These are phyloP conservation scores for Nannizziopsis barbatae DNA, from an alignment of 2,329 filamentous ascomycete species.

Conservation along the genomic window DNA sequence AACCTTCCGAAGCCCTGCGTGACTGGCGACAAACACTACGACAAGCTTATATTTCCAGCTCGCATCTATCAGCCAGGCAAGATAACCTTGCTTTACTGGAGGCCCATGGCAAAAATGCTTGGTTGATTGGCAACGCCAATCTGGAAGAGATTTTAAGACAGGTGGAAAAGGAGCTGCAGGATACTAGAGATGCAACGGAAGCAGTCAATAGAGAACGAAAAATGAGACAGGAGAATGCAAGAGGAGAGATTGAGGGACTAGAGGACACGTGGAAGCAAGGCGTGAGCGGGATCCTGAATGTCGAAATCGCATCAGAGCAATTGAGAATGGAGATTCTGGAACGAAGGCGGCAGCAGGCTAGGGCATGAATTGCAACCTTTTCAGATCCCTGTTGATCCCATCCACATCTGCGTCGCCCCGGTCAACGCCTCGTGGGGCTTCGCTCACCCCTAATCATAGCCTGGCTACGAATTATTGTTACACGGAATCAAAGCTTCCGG, in stretches of 20 bases:
- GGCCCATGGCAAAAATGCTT: slow-evolving; percentile 74
- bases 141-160: slow-evolving; percentile 59
- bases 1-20: slow-evolving; percentile 25
- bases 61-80: slow-evolving; percentile 46
- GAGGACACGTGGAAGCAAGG: slow-evolving; percentile 71
- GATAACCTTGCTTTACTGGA: slow-evolving; percentile 64
- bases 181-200: slow-evolving; percentile 58
- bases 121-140: slow-evolving; percentile 75
- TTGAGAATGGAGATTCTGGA: slow-evolving; percentile 57
- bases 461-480: too few species aligned
- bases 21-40: slow-evolving; percentile 43
- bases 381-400: background rate
- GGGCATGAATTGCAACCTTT: slow-evolving; percentile 2
- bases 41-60: slow-evolving; percentile 47
- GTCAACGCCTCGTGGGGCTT: too few species aligned
- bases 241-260: slow-evolving; percentile 59
- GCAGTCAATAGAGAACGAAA: slow-evolving; percentile 59
- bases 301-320: slow-evolving; percentile 69
- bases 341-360: slow-evolving; percentile 38
- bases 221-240: slow-evolving; percentile 56
- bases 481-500: too few species aligned
- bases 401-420: background rate
- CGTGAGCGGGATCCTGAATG: slow-evolving; percentile 70
- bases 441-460: too few species aligned
- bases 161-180: slow-evolving; percentile 65